Evolutionary conservation across 805 yeast genomes (phyloP), one percentile per base, ranked within the genome.

Genomic region (Lachancea thermotolerans): DNA sequence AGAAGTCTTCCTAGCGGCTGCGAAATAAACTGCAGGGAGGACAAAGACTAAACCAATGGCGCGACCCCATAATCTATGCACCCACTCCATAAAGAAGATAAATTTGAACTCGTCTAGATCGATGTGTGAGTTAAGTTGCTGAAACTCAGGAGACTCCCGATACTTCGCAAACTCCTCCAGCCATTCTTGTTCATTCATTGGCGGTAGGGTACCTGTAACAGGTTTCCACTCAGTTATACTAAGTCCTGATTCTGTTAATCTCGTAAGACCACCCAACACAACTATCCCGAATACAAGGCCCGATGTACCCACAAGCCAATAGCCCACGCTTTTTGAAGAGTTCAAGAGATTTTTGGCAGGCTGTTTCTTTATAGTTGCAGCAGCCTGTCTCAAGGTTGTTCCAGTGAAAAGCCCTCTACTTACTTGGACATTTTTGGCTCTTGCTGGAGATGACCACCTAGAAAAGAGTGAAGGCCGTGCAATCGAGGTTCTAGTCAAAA

Each of bases 151-250:
- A 1, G 95, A 83, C 16, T 77, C 75, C 55, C 82, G 72, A 65
- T 93, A 93, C 59, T 87, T 85, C 25, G 63, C 70, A 59, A 93
- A 93, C 62, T 91, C 97, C 18, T 57, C 76, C 54, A 78, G 81
- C 99, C 99, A 93, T 49, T 93, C 90, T 41, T 69, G 68, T 56
- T 87, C 81, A 48, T 68, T 78, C 57, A 85, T 60, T 0, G 99
- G 99, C 2, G 99, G 99, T 11, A 93, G 65, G 1, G 95, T 70
- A 39, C 99, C 99, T 0, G 99, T 88, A 25, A 93, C 89, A 1
- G 99, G 99, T 63, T 82, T 87, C 99, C 99, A 93, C 61, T 93
- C 99, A 1, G 98, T 93, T 62, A 93, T 93, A 39, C 95, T 85
- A 38, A 93, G 71, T 0, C 99, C 99, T 0, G 96, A 86, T 60